Base-by-base conservation (phyloP, 2,329 filamentous ascomycete genomes). In the Kalmusia sp. region DNA sequence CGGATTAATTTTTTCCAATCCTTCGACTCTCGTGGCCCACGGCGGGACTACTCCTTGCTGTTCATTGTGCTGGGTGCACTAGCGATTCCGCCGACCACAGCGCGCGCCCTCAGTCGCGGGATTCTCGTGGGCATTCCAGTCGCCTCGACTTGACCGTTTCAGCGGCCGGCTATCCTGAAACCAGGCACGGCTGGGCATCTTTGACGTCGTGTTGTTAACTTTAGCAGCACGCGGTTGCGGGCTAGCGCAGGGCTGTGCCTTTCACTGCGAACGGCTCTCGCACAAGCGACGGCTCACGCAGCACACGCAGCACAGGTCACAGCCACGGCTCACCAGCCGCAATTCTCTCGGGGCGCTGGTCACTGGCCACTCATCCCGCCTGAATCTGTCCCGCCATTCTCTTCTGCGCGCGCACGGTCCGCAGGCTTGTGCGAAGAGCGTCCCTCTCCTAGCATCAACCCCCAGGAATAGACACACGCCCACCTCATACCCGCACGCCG, bases 381-480 rank as follows among this genome's bases (percentile, higher is more conserved):
- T 14, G 41, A 35, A 24, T 47, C 48, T 27, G 39, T 27, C 46
- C 49, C 52, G 52, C 57, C 49, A 25, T 50, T 38, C 43, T 49
- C 57, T 52, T 47, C 15, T 7, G 17, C 24, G 17, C 39, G 14
- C 49, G 48, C 33, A 37, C 38, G 38, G 37, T 22, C 28, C 49
- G 51, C 49, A 37, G 55, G 54, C 59, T 48, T 41, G 37, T 28
- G 40, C 24, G 25, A 59, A 69, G 68, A 65, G 57, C 55, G 58
- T 54, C 58, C 52, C 51, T 57, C 57, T 33, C 40, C 55, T 33
- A 19, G 41, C 27, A 45, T 6, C 39, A 31, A 34, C 28, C 35
- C 46, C 46, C 35, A 49, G 46, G 37, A 49, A 49, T 49, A 49
- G 37, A 39, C 46, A 40, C 46, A 17, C 46, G 28, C 46, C 12